Evolutionary conservation across 768 basidiomycete species (phyloP), one percentile per base, ranked within the genome.

Genomic region (Russula lepida): DNA sequence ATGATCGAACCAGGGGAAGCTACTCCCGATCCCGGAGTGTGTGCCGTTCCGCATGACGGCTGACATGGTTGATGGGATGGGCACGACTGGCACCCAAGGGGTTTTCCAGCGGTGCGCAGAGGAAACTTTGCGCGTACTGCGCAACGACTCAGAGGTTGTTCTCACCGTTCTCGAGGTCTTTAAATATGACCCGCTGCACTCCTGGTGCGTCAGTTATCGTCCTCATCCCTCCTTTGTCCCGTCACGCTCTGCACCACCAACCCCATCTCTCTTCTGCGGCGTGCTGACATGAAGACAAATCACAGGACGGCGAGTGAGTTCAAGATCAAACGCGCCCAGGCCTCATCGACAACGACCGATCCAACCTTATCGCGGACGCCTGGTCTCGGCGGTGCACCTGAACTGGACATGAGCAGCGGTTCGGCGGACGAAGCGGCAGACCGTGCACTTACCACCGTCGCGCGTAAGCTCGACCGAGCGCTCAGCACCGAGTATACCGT

Each of bases 121-220:
- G 73, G 92, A 98, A 72, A 97, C 95, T 0, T 74, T 99, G 7
- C 84, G 94, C 13, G 95, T 99, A 5, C 76, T 98, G 35, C 82
- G 95, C 12, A 85, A 88, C 41, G 82, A 85, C 11, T 90, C 91
- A 0, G 88, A 86, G 35, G 84, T 95, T 48, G 86, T 99, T 69
- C 84, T 94, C 81, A 98, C 95, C 0, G 89, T 99, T 4, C 78
- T 99, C 39, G 95, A 97, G 69, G 95, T 98, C 15, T 97, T 98
- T 83, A 92, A 90, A 71, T 84, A 95, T 69, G 95, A 99, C 71
- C 95, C 97, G 6, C 79, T 99, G 21, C 90, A 98, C 68, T 86
- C 84, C 32, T 98, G 95, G 95, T 92, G 52, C 37, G 83, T 66
- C 59, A 49, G 50, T 39, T 15, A 4, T 25, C 1, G n/a, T 33